Base-by-base conservation (phyloP, 2,329 filamentous ascomycete species). In the Fusarium globosum region DNA sequence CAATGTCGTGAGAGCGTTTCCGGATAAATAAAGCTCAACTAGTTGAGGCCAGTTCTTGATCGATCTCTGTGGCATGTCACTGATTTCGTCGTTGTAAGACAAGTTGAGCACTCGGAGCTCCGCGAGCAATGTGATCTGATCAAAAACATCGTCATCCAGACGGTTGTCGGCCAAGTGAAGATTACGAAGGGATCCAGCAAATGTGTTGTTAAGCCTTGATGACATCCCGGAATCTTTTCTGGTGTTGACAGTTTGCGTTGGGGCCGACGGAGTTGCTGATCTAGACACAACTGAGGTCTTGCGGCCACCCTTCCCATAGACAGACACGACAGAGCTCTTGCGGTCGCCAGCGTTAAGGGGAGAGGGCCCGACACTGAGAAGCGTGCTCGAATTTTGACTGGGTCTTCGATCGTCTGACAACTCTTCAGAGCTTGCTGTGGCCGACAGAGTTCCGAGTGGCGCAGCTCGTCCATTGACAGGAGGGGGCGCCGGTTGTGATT, bases 121-220 rank as follows among this genome's bases (percentile, higher is more conserved):
- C 6, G 91, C 88, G 8, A 98, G 88, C 7, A 96, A 86, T 2
- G 91, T 93, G 49, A 99, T 87, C 81, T 98, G 94, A 73, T 98
- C 95, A 80, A 98, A 98, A 0, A 97, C 93, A 77, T 98, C 96
- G 77, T 98, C 96, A 63, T 96, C 94, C 30, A 99, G 88, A 69
- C 95, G 91, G 80, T 99, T 99, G 80, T 99, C 96, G 13, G 96
- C 96, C 67, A 99, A 86, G 78, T 94, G 96, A 0, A 99, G 85
- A 78, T 97, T 93, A 57, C 92, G 89, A 70, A 99, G 84, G 11
- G 95, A 97, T 12, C 91, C 92, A 14, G 94, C 93, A 85, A 99
- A 98, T 0, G 96, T 99, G 73, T 92, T 94, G 23, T 91, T 89
- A 65, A 97, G 85, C 76, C 93, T 91, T 77, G 92, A 92, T 21